Base-by-base conservation (phyloP, 768 basidiomycete genomes). In the Wakefieldia striispora region DNA sequence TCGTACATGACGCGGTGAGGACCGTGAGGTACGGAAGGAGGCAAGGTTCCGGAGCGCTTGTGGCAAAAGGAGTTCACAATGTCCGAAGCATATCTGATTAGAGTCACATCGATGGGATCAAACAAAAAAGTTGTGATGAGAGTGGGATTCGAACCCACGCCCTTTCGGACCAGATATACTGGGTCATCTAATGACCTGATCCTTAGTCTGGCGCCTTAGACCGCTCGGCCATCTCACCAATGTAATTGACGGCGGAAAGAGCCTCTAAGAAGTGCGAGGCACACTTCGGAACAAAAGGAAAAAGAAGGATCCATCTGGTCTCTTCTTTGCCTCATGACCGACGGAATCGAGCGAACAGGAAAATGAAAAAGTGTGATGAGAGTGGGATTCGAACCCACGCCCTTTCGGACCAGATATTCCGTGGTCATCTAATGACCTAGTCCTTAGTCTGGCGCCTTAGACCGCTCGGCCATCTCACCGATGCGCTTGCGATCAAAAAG, bases 131-230 rank as follows among this genome's bases (percentile, higher is more conserved):
- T 6, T 42, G 34, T 60, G 63, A 65, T 51, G 62, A 64, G 68
- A 71, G 70, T 70, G 68, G 68, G 68, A 70, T 70, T 70, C 67
- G 68, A 70, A 70, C 70, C 66, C 68, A 70, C 70, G 68, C 70
- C 70, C 69, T 67, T 67, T 67, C 66, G 67, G 65, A 69, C 66
- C 66, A 67, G 66, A 67, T 67, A 54, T 40, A 17, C 51, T 23
- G 27, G 62, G 60, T 62, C 63, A 66, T 60, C 55, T 1, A 17
- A 59, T 58, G 63, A 65, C 65, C 62, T 67, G 29, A 12, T 69
- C 73, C 76, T 76, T 77, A 78, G 77, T 79, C 77, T 77, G 77
- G 78, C 77, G 77, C 77, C 78, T 76, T 78, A 70, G 76, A 78
- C 77, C 78, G 74, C 78, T 78, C 77, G 78, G 78, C 77, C 78